Conservation (phyloP, 495 filamentous ascomycete genomes). For the Penicillium salamii region DNA sequence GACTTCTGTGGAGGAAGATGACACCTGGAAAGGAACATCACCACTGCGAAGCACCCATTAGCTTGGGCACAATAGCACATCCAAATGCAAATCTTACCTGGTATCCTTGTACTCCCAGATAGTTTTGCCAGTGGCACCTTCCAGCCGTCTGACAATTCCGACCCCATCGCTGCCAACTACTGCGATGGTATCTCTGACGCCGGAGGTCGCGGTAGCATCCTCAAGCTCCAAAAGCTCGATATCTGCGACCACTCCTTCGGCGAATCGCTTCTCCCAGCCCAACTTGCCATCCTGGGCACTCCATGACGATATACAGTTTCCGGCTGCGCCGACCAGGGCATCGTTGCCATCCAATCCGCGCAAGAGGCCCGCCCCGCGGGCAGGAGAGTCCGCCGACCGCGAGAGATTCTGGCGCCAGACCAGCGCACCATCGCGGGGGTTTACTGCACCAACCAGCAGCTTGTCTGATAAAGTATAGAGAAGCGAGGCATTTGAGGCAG, state of each 20-base stretch:
- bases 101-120: constrained; percentile 73
- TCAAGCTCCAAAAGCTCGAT: constrained; percentile 76
- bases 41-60: constrained; percentile 39
- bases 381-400: constrained; percentile 26
- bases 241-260: constrained; percentile 60
- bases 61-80: constrained; percentile 9
- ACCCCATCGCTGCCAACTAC: constrained; percentile 53
- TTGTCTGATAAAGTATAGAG: constrained; percentile 88
- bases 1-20: constrained; percentile 67
- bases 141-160: constrained; percentile 65
- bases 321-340: constrained; percentile 68
- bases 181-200: constrained; percentile 65
- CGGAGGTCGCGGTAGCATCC: constrained; percentile 44
- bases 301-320: constrained; percentile 72
- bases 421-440: constrained; percentile 78
- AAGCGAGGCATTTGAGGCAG: constrained; percentile 78
- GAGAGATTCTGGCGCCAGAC: constrained; percentile 80
- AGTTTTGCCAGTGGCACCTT: constrained; percentile 67
- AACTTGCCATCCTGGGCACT: constrained; percentile 75
- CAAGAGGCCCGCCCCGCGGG: constrained; percentile 51
- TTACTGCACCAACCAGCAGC: constrained; percentile 78
- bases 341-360: constrained; percentile 70
- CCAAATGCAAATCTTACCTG: constrained; percentile 37
- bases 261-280: constrained; percentile 65
- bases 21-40: constrained; percentile 74